These are phyloP conservation scores for Backusella parvicylindrica DNA, from an alignment of 192 early-diverging fungal species.

Conservation along the genomic window DNA sequence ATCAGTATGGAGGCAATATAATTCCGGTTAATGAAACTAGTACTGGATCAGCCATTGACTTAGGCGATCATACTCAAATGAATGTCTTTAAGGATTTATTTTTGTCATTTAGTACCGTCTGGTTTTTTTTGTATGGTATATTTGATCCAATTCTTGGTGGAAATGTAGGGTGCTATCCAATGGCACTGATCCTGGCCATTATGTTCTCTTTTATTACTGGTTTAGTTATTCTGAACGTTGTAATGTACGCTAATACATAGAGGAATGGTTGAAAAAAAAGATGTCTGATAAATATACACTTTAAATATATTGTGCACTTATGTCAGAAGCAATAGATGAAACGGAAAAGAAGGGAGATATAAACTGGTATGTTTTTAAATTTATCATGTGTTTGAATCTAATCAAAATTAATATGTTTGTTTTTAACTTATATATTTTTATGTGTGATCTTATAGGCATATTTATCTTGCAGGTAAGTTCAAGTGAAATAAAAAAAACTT, in stretches of 20 bases:
- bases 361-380: neutral
- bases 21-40: no score
- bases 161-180: neutral
- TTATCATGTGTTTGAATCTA: neutral
- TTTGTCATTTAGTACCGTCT: neutral
- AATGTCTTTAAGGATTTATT: neutral
- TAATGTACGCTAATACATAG: neutral
- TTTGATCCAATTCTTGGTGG: neutral
- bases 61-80: neutral
- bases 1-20: neutral
- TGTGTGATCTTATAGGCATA: no score
- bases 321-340: neutral
- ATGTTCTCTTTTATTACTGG: constrained; percentile 1
- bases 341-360: neutral
- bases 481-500: no score
- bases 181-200: neutral
- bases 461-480: no score
- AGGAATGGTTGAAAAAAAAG: neutral
- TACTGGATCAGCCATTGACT: neutral
- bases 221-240: neutral
- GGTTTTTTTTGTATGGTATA: constrained; percentile 1
- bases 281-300: neutral
- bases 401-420: no score
- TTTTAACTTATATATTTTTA: no score
- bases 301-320: neutral